These are phyloP conservation scores for Rhazya stricta DNA, from an alignment of 257 asterid species.

Conservation along the genomic window DNA sequence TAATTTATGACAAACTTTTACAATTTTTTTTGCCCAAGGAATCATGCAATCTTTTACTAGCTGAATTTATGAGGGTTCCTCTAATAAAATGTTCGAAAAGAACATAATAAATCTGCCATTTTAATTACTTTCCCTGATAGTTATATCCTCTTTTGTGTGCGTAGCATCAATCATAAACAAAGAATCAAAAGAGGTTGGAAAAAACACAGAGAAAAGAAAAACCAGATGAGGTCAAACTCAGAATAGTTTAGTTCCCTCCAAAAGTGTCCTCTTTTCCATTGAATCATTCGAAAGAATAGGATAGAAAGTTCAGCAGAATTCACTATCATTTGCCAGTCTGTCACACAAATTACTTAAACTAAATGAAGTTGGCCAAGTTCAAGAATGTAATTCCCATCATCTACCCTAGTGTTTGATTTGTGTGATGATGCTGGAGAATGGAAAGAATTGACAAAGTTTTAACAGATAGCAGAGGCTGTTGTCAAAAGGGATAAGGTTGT, in stretches of 20 bases:
- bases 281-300: background rate
- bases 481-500: background rate
- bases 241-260: too few relatives aligned
- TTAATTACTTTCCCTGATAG: background rate
- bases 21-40: background rate
- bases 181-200: background rate
- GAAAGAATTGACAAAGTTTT: background rate
- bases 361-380: background rate
- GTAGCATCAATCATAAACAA: too few relatives aligned
- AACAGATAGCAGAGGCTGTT: background rate
- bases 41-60: slow-evolving; percentile 10
- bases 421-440: background rate
- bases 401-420: too few relatives aligned
- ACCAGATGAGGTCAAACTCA: background rate
- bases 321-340: background rate
- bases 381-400: too few relatives aligned
- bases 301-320: too few relatives aligned
- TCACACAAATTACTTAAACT: background rate
- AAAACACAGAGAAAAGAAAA: background rate
- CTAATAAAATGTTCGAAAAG: slow-evolving; percentile 14
- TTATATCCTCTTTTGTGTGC: background rate
- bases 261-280: background rate
- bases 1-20: background rate
- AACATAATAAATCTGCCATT: background rate
- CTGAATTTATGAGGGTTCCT: slow-evolving; percentile 25